A percentile compares a stretch with the other conserved stretches of the same genome.
phyloP scores from a whole-genome alignment of 305 asterid genomes.

The Solanum hybrid region DNA sequence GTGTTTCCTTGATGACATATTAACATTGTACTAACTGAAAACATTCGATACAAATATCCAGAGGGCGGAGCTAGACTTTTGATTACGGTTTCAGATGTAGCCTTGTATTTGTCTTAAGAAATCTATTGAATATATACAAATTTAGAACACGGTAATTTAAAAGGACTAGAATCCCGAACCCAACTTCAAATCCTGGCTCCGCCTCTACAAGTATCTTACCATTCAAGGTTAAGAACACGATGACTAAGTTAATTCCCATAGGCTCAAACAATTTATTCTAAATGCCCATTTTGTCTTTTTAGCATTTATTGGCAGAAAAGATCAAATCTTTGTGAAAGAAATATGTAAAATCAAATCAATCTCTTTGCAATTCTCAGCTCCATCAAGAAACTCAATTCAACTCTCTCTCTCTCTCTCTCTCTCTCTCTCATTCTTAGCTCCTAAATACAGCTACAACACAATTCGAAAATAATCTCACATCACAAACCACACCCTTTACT shows the following conservation, averaged over 20 bases:
- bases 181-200: neutral
- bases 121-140: neutral
- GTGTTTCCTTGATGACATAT: neutral
- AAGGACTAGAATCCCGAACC: neutral
- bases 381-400: neutral
- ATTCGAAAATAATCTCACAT: neutral
- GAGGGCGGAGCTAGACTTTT: neutral
- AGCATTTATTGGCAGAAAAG: neutral
- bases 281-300: neutral
- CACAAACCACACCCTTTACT: neutral
- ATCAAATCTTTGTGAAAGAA: neutral
- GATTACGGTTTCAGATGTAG: neutral
- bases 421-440: neutral
- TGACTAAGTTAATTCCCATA: neutral
- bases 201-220: neutral
- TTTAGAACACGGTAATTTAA: neutral
- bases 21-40: neutral
- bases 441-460: neutral
- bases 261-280: neutral
- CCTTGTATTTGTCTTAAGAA: neutral
- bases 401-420: neutral
- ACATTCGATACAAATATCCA: neutral
- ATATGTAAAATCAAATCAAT: neutral
- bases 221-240: neutral
- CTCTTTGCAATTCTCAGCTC: neutral